Percentiles rank a stretch among this genome's conserved stretches.
Conservation (phyloP, 2,329 filamentous ascomycete species). For the Trichoderma sp. region DNA sequence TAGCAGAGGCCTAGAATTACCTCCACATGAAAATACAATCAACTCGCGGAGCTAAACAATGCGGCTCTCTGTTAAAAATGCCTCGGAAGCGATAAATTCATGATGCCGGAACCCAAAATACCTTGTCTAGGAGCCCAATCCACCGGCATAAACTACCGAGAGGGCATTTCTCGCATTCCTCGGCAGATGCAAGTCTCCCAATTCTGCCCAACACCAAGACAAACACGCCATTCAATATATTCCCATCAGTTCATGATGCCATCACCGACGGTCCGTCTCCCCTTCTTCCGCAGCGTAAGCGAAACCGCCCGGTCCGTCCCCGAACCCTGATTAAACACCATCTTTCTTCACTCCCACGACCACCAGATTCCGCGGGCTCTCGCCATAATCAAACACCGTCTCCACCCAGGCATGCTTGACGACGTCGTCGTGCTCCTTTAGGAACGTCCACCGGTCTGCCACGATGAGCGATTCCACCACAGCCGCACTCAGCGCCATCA, state of each 20-base stretch:
- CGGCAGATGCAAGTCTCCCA: not conserved
- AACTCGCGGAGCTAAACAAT: not conserved
- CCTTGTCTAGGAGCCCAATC: not conserved
- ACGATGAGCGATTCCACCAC: constrained; percentile 90
- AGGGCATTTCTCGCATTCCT: not conserved
- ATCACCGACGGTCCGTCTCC: not conserved
- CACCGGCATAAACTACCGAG: not conserved
- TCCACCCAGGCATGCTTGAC: constrained; percentile 84
- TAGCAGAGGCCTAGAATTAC: not conserved
- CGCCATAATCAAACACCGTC: constrained; percentile 80
- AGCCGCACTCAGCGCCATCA: constrained; percentile 93
- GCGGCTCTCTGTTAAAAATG: not conserved
- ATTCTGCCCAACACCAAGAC: not conserved
- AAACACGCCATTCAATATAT: constrained; percentile 2
- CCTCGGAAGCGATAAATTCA: not conserved
- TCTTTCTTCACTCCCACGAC: constrained; percentile 82
- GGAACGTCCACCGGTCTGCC: constrained; percentile 82
- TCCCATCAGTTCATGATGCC: not conserved
- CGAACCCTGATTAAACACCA: not conserved
- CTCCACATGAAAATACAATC: not conserved
- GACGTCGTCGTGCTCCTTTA: constrained; percentile 70
- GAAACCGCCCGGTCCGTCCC: not conserved
- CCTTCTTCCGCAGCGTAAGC: not conserved
- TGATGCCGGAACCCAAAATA: not conserved
- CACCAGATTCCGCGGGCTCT: constrained; percentile 87